Evolutionary conservation across 2,329 filamentous ascomycete genomes (phyloP), one percentile per base, ranked within the genome.

Genomic region (Anthostomella pinea): DNA sequence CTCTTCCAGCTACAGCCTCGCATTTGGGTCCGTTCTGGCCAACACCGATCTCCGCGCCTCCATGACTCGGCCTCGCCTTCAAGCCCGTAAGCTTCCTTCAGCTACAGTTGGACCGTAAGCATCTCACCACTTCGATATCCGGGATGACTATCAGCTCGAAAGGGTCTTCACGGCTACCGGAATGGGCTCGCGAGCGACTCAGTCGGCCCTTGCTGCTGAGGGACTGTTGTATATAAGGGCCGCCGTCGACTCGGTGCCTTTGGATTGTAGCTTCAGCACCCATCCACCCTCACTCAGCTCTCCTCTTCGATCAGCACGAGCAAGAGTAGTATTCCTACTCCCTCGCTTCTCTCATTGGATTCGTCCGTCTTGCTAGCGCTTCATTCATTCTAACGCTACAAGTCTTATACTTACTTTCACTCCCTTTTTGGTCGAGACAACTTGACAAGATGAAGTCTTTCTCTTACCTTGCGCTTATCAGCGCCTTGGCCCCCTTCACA

Each of bases 361-460:
- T 20, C 15, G 23, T 30, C 32, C n/a, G 15, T 31, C 21, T 9
- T 29, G 17, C 5, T 36, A 23, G 19, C 5, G 7, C 28, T 25
- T 17, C 15, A 28, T 32, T 33, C 18, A 18, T 30, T 30, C 16
- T 20, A 8, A 5, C 17, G 10, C 11, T 21, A 13, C n/a, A 20
- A 10, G n/a, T 27, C 17, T 13, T 8, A n/a, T n/a, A n/a, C 7
- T 21, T 8, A 19, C 21, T 27, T 39, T 38, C 25, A 15, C 23
- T 21, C 30, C 30, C 31, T 29, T 19, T 32, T 35, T 26, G 14
- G 19, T 42, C 21, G 8, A 27, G n/a, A n/a, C n/a, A n/a, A n/a
- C n/a, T n/a, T n/a, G 30, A n/a, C 22, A 41, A 24, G 3, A 50
- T 50, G 47, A 48, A 50, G 38, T 48, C 47, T 3, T 48, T 48